phyloP scores from a whole-genome alignment of 2,329 filamentous ascomycete species.

The Chrysosporium keratinophilum region DNA sequence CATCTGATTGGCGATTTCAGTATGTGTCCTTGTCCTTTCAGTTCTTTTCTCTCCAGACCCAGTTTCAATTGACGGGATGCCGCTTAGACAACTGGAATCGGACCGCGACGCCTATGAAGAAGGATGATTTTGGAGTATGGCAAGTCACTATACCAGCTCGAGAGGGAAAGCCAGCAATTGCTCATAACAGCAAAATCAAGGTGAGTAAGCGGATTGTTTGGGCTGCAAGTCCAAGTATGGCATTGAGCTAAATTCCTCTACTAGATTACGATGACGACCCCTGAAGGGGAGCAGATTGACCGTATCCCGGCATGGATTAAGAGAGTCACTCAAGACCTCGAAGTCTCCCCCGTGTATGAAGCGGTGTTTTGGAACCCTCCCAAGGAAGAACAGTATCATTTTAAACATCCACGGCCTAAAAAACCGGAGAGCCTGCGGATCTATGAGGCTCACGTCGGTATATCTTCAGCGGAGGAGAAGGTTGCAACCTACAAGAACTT shows the following conservation, averaged over 20 bases:
- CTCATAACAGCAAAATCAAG: conserved; percentile 94
- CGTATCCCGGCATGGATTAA: conserved; percentile 94
- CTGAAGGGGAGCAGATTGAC: conserved; percentile 70
- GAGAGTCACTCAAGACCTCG: conserved; percentile 87
- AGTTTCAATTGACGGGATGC: neutral
- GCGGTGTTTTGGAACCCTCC: conserved; percentile 96
- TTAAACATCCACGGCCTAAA: conserved; percentile 71
- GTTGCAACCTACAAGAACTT: conserved; percentile 98
- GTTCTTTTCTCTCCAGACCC: neutral
- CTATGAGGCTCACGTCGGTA: conserved; percentile 98
- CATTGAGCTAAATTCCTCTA: neutral
- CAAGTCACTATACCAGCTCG: conserved; percentile 66
- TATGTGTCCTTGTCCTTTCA: conserved; percentile 36
- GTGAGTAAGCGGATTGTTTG: conserved; percentile 39
- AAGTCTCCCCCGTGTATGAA: conserved; percentile 84
- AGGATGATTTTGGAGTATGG: conserved; percentile 75
- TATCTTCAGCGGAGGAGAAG: conserved; percentile 78
- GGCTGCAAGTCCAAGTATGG: neutral
- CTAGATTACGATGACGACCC: conserved; percentile 73
- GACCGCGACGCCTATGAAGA: conserved; percentile 75
- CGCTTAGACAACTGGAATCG: conserved; percentile 70
- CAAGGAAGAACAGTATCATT: conserved; percentile 60
- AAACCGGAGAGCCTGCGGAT: conserved; percentile 81
- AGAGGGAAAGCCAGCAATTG: conserved; percentile 65
- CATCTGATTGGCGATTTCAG: conserved; percentile 92